phyloP scores from a whole-genome alignment of 139 green algal species.

The Chlamydomonas incerta region DNA sequence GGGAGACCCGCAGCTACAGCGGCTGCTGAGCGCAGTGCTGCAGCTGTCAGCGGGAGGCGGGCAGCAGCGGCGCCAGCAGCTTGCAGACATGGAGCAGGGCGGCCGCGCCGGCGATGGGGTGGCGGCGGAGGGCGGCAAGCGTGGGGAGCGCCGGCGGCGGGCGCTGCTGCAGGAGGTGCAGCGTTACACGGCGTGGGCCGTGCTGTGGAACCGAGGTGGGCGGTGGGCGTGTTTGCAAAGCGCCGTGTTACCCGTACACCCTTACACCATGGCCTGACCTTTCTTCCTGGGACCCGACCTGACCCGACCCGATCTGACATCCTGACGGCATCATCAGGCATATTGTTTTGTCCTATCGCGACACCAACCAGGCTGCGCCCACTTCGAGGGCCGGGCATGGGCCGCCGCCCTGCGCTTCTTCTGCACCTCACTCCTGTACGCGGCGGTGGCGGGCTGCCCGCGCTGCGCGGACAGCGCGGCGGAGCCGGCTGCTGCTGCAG shows the following conservation, averaged over 20 bases:
- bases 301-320: too few relatives aligned
- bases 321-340: too few relatives aligned
- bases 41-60: background rate
- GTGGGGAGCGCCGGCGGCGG: background rate
- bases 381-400: constrained; percentile 2
- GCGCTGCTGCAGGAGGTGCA: background rate
- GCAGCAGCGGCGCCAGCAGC: background rate
- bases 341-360: too few relatives aligned
- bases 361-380: constrained; percentile 21
- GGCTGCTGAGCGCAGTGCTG: too few relatives aligned
- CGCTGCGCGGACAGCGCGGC: too few relatives aligned
- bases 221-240: too few relatives aligned
- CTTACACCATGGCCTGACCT: too few relatives aligned
- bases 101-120: background rate
- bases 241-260: too few relatives aligned
- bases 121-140: background rate
- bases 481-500: too few relatives aligned
- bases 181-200: background rate
- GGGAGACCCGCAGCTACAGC: too few relatives aligned
- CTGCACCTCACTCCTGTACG: background rate
- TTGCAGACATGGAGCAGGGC: background rate
- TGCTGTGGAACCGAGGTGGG: constrained; percentile 43
- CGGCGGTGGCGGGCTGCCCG: too few relatives aligned
- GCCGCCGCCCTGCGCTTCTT: constrained; percentile 1
- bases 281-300: too few relatives aligned